Evolutionary conservation across 176 grass and related monocot species (phyloP), one percentile per base, ranked within the genome.

Genomic region (Thalia dealbata): DNA sequence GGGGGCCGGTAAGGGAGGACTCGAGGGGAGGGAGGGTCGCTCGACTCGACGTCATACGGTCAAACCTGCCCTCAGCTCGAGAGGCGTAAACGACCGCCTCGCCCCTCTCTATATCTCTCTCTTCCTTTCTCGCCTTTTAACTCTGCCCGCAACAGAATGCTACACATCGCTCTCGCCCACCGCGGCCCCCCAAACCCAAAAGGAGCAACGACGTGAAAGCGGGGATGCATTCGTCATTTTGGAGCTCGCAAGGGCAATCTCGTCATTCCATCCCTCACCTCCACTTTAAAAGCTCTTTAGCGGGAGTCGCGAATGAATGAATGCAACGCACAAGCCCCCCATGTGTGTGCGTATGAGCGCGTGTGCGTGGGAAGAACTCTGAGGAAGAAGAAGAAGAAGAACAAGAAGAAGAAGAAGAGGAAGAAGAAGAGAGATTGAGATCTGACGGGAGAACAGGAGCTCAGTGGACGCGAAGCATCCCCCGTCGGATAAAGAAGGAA

Each of bases 221-320:
- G 21, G 65, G 65, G 19, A 68, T 12, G 15, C 35, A 15, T 22
- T 12, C 32, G 65, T 43, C 18, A 43, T 42, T 68, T 19, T 14
- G 32, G 32, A 10, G 5, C 0, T 19, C 9, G 14, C 16, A 13
- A 12, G 65, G 65, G 65, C 10, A 43, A 10, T 22, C 21, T 21
- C 32, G 65, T 45, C 65, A 44, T 68, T 45, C 7, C 7, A 3
- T 10, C 3, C 19, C 18, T 9, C 38, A 14, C 14, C 65, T 21
- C 65, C 38, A 45, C 65, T 68, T 68, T 68, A 43, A 68, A 68
- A 68, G 65, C 35, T 43, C 65, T 23, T 68, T 68, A 68, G 65
- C 65, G 65, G 65, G 65, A 68, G 65, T 68, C 35, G 65, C 65
- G 65, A 22, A 68, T 43, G 62, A 30, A 71, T 50, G 50, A 56